A percentile compares a stretch with the other conserved stretches of the same genome.
phyloP scores from a whole-genome alignment of 108 stramenopile genomes.

The Skeletonema marinoi region DNA sequence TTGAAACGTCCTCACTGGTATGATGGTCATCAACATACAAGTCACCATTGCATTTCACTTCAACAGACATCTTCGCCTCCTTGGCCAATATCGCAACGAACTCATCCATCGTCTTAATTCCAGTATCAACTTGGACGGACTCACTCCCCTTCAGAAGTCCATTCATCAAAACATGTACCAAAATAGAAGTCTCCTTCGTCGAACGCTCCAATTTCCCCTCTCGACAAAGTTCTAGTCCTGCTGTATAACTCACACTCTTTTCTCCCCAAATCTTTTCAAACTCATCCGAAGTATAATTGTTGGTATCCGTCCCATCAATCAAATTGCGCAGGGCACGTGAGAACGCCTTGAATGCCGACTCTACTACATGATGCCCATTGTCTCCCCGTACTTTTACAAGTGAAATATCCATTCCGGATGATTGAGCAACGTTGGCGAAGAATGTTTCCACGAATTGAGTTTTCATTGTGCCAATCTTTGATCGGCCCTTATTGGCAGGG shows the following conservation, averaged over 20 bases:
- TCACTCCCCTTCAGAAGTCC: constrained; percentile 33
- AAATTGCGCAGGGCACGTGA: constrained; percentile 73
- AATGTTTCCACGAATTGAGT: constrained; percentile 55
- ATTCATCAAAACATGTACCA: constrained; percentile 56
- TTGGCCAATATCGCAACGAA: constrained; percentile 73
- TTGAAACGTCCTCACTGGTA: constrained; percentile 95
- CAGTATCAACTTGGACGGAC: constrained; percentile 65
- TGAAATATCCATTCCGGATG: constrained; percentile 53
- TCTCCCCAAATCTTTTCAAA: constrained; percentile 52
- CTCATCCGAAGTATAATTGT: constrained; percentile 16
- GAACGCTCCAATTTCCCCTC: constrained; percentile 57
- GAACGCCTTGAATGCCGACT: constrained; percentile 88
- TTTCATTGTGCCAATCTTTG: constrained; percentile 65
- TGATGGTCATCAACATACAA: constrained; percentile 97
- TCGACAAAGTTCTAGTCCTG: constrained; percentile 53
- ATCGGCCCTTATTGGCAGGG: constrained; percentile 64
- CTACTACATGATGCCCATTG: constrained; percentile 85
- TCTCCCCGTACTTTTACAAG: constrained; percentile 74
- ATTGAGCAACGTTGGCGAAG: constrained; percentile 54
- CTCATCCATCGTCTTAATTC: constrained; percentile 82
- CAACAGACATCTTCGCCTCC: constrained; percentile 70
- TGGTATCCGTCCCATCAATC: constrained; percentile 66
- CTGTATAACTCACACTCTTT: constrained; percentile 45
- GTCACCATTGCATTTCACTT: constrained; percentile 83
- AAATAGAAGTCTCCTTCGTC: constrained; percentile 88